Evolutionary conservation across 495 filamentous ascomycete genomes (phyloP), one percentile per base, ranked within the genome.

Genomic region (Aspergillus bridgeri): DNA sequence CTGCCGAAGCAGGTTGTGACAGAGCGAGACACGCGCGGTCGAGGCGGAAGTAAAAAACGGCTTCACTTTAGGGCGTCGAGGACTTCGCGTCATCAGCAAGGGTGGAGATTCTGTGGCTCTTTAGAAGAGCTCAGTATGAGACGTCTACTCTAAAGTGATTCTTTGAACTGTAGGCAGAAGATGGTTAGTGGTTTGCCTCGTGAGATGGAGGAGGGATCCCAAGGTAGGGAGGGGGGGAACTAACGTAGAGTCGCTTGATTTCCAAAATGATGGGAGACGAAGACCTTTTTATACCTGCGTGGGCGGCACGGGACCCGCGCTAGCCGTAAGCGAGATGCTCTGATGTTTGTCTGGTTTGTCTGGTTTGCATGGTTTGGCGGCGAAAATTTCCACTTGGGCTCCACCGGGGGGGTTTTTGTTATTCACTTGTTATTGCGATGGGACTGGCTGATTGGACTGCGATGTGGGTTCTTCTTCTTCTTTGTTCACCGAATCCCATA

Each of bases 71-170:
- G 83, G 82, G 83, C 79, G 79, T 75, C 78, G 83, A 82, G 83
- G 82, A 82, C 81, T 79, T 79, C 69, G 68, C 54, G 77, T 88
- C 85, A 88, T 88, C 85, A 82, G 79, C 84, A 85, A 85, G 85
- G 85, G 80, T 86, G 80, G 79, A 82, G 81, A 83, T 81, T 85
- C 81, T 87, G 85, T 85, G 79, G 86, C 86, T 87, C 76, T 78
- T 86, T 82, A 89, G 82, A 83, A 86, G 79, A 88, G 85, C 81
- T 84, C 83, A 89, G 83, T 84, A 79, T 66, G 74, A 81, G 84
- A 88, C 86, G 81, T 88, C 78, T 86, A 89, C 87, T 90, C 87
- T 89, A 90, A 90, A 90, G 87, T 89, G 88, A 90, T 90, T 89
- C 86, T 89, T 86, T 86, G 83, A 86, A 83, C 80, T 83, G 79